A percentile compares a stretch with the other conserved stretches of the same genome.
Evolutionary conservation across 1,139 yeast species (phyloP).

Genomic region (Scheffersomyces illinoinensis): DNA sequence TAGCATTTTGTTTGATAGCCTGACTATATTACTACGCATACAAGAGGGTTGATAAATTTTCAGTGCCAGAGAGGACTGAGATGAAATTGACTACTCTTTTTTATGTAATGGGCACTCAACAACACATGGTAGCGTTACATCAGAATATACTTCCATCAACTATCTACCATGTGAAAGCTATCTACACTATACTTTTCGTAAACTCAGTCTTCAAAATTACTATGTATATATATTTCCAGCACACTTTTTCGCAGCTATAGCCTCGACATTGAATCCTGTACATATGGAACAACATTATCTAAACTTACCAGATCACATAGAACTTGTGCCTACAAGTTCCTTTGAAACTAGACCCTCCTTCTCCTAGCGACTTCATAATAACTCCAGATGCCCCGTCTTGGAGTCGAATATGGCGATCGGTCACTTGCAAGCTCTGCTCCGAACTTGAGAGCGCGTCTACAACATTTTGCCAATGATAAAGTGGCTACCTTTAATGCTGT

Average conservation of each 20-base stretch:
- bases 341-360: neutral
- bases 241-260: neutral
- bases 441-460: neutral
- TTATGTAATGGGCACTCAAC: neutral
- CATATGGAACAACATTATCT: neutral
- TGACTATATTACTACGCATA: no score
- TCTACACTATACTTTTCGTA: no score
- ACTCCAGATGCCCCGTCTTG: neutral
- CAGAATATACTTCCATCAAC: no score
- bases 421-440: neutral
- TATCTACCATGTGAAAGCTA: neutral
- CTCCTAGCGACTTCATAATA: neutral
- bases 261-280: neutral
- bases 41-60: no score
- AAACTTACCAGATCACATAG: neutral
- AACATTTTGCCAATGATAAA: constrained; percentile 5
- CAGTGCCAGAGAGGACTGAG: no score
- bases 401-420: neutral
- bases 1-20: no score
- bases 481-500: constrained; percentile 3
- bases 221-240: neutral
- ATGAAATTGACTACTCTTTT: no score
- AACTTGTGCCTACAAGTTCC: neutral
- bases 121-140: neutral
- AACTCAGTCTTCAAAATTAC: neutral